Base-by-base conservation (phyloP, 345 rosid species). In the Diplotaxis tenuifolia region DNA sequence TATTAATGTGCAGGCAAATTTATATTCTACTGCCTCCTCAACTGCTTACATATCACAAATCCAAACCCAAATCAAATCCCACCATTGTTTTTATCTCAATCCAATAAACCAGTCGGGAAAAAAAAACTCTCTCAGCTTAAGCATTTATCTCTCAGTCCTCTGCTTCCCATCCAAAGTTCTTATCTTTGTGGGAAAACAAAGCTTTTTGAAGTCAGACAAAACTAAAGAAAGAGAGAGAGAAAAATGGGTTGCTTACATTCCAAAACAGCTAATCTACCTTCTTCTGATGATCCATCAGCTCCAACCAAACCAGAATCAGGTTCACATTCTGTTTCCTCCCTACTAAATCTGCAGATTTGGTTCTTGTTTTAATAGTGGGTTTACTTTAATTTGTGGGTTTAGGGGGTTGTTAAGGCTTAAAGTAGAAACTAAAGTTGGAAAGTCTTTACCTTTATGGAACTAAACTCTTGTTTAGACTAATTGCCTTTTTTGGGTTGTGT, bases 191-290 rank as follows among this genome's bases (percentile, higher is more conserved):
- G 21, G 21, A 6, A 0, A 40, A 64, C 36, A 27, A 67, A 8
- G 19, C 50, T 42, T 74, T 75, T 75, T 64, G 76, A 71, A 66
- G 80, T 72, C 67, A 70, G 65, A 71, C 15, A 61, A 60, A 49
- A 4, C 6, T 1, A 50, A 10, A 38, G 7, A 66, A 19, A 9
- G 32, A 27, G 14, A 56, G n/a, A 15, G n/a, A n/a, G n/a, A 20
- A 21, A 70, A 62, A 93, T 93, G 98, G 98, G 98, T 71, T 93
- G 98, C 62, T 83, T 91, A 69, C 98, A 89, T 83, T 93, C 98
- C 63, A 93, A 86, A 82, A 91, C 96, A 31, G 65, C 86, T 20
- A 84, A 85, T 72, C 83, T 86, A 18, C 83, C 86, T 4, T 86
- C 97, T 45, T 87, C 97, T 19, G 94, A 90, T 73, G 84, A 86